These are phyloP conservation scores for Diplodia scrobiculata DNA, from an alignment of 2,329 filamentous ascomycete species.

Conservation along the genomic window DNA sequence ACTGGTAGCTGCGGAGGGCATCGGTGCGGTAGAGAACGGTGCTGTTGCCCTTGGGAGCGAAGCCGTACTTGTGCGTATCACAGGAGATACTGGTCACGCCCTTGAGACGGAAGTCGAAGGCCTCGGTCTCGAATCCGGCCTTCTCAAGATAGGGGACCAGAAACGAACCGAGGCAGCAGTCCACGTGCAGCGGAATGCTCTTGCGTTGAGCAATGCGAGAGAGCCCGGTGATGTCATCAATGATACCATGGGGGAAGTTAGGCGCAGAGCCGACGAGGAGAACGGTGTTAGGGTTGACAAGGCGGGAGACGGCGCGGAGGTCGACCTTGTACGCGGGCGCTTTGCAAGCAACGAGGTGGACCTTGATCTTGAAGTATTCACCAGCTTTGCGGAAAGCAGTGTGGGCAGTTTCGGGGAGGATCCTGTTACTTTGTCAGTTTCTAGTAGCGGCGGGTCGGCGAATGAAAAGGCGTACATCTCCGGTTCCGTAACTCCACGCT, in stretches of 20 bases:
- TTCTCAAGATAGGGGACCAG: slow-evolving; percentile 87
- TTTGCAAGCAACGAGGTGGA: slow-evolving; percentile 85
- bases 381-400: slow-evolving; percentile 95
- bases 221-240: slow-evolving; percentile 86
- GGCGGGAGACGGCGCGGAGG: slow-evolving; percentile 71
- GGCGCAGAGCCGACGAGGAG: slow-evolving; percentile 92
- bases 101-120: slow-evolving; percentile 90
- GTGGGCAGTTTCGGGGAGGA: slow-evolving; percentile 90
- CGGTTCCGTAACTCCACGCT: slow-evolving; percentile 85
- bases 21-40: slow-evolving; percentile 86
- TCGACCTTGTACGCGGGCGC: slow-evolving; percentile 84
- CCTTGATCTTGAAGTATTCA: slow-evolving; percentile 94
- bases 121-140: slow-evolving; percentile 85
- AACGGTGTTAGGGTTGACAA: slow-evolving; percentile 92
- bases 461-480: slow-evolving; percentile 69
- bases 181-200: slow-evolving; percentile 86
- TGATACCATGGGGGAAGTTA: slow-evolving; percentile 97
- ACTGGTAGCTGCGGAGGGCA: slow-evolving; percentile 81
- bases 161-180: slow-evolving; percentile 97
- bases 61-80: slow-evolving; percentile 99
- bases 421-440: slow-evolving; percentile 56
- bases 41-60: slow-evolving; percentile 96
- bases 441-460: neutral
- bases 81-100: slow-evolving; percentile 95
- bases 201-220: slow-evolving; percentile 79